phyloP scores from a whole-genome alignment of 1,139 yeast genomes.

The Yamadazyma conglobata region DNA sequence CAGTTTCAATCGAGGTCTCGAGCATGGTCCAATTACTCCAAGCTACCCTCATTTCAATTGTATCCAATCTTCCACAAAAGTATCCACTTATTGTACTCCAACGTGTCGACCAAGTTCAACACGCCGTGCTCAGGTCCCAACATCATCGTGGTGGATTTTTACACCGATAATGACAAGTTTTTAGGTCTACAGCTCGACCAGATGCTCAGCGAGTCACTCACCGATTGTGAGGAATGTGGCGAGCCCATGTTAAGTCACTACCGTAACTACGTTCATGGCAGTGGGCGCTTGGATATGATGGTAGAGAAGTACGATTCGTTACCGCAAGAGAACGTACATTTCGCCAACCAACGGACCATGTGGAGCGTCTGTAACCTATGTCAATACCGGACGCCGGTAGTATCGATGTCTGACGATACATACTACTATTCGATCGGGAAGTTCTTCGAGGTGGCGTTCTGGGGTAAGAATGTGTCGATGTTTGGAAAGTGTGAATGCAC shows the following conservation, averaged over 20 bases:
- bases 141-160: conserved; percentile 74
- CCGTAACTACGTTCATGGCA: conserved; percentile 85
- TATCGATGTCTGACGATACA: conserved; percentile 84
- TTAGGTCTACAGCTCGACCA: conserved; percentile 87
- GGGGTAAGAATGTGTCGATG: conserved; percentile 54
- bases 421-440: conserved; percentile 94
- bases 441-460: conserved; percentile 79
- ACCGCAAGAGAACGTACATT: conserved; percentile 55
- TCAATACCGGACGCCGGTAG: conserved; percentile 68
- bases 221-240: conserved; percentile 79
- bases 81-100: conserved; percentile 72
- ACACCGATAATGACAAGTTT: conserved; percentile 88
- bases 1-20: conserved; percentile 23
- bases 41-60: conserved; percentile 38
- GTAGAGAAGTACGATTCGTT: conserved; percentile 55
- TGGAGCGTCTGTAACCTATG: conserved; percentile 93
- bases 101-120: conserved; percentile 78
- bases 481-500: conserved; percentile 37
- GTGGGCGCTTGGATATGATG: conserved; percentile 74
- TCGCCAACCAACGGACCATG: conserved; percentile 59
- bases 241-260: conserved; percentile 70
- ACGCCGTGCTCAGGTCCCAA: conserved; percentile 95
- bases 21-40: conserved; percentile 40
- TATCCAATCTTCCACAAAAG: conserved; percentile 64
- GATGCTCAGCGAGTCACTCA: conserved; percentile 63